These are phyloP conservation scores for Pelagophyceae sp. DNA, from an alignment of 352 stramenopile genomes.

Conservation along the genomic window DNA sequence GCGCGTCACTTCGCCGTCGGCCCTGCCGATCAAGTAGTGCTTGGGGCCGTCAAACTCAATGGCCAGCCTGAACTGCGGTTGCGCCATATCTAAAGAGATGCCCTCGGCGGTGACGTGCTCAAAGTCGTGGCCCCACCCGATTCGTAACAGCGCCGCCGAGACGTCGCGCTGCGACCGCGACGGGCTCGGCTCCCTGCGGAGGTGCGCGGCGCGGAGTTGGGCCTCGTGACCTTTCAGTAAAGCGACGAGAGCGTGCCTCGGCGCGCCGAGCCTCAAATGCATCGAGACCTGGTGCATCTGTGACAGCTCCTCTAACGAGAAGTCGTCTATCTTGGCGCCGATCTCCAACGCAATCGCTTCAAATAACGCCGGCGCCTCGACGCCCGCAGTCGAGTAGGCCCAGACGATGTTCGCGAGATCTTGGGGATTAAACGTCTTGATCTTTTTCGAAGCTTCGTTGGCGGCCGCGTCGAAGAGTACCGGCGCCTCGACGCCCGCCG, in stretches of 20 bases:
- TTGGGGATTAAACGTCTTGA: too few relatives aligned
- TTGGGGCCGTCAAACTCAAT: not conserved
- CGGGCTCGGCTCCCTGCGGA: not conserved
- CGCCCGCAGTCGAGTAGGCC: too few relatives aligned
- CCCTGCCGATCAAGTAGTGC: not conserved
- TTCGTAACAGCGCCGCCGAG: not conserved
- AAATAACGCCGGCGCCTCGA: too few relatives aligned
- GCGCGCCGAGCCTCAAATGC: too few relatives aligned
- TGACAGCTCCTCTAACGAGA: too few relatives aligned
- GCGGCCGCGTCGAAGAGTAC: constrained; percentile 36
- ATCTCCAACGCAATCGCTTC: too few relatives aligned
- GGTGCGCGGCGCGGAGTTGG: not conserved
- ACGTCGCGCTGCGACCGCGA: not conserved
- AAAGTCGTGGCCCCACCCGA: not conserved
- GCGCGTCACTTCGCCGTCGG: not conserved
- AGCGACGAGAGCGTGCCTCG: too few relatives aligned
- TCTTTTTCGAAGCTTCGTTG: too few relatives aligned
- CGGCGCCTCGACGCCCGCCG: constrained; percentile 31
- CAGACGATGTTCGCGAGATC: too few relatives aligned
- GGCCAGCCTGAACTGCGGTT: not conserved
- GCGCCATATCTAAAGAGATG: not conserved
- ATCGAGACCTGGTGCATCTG: too few relatives aligned
- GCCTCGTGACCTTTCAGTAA: too few relatives aligned
- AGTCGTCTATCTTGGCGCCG: too few relatives aligned
- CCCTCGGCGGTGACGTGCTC: not conserved